Base-by-base conservation (phyloP, 768 basidiomycete genomes). In the Phaeotremella skinneri region DNA sequence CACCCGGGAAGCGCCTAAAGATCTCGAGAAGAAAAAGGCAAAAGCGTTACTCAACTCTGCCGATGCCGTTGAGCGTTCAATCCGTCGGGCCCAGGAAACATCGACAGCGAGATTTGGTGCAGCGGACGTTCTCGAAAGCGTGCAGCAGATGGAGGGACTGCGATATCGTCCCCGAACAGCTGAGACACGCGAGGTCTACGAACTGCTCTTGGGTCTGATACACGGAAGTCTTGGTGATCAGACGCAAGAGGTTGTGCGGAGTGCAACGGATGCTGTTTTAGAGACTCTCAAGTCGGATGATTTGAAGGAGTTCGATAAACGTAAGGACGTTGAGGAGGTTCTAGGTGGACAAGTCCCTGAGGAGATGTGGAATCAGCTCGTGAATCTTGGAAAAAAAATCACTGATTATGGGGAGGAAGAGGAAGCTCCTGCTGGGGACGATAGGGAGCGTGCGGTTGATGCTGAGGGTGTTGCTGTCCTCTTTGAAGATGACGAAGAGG, bases 401-500 rank as follows among this genome's bases (percentile, higher is more conserved):
- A 96, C 94, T 0, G 96, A 99, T 78, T 99, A 91, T 61, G 87
- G 87, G 31, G 89, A 86, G 0, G 90, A 92, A 72, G 91, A 93
- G 62, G 90, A 89, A 75, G 76, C 81, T 17, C 61, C 57, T 4
- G 83, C 85, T 78, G 85, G 78, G 0, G 91, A 92, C 70, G 91
- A 90, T 73, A 86, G 87, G 76, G 57, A 89, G 85, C 2, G 91
- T 88, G 77, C 91, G n/a, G 62, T 97, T 67, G 94, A 97, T 64
- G 92, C 92, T 59, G 92, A 94, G 67, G 93, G 94, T n/a, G 94
- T 99, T 0, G 94, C 94, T 0, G 93, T 99, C 6, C 87, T 97
- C 4, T 97, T 98, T 59, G 93, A 97, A 64, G 94, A 97, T 71
- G 96, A 98, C 58, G 86, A 91, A 68, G 92, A 96, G 23, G 91